Evolutionary conservation across 192 early-diverging fungal genomes (phyloP).

Genomic region (Mortierella alpina): DNA sequence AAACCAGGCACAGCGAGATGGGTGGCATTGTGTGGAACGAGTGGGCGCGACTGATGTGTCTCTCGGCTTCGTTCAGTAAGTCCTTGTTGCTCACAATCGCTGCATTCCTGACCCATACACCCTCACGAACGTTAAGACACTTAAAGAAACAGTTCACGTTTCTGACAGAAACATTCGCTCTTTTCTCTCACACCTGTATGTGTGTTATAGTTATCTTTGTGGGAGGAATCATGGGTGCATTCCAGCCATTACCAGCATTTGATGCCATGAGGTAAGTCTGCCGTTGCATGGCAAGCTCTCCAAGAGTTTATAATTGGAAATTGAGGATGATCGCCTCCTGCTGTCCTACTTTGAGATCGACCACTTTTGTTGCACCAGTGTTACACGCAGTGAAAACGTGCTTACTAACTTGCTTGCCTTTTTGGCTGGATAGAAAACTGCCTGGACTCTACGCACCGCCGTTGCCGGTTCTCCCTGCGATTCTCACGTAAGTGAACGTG

Average conservation of each 20-base stretch:
- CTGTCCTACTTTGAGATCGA: background rate
- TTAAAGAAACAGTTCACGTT: background rate
- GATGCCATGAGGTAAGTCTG: constrained; percentile 31
- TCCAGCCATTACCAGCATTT: constrained; percentile 43
- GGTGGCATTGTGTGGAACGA: constrained; percentile 52
- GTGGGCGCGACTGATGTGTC: constrained; percentile 48
- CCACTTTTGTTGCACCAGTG: background rate
- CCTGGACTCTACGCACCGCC: constrained; percentile 17
- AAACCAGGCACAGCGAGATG: constrained; percentile 6
- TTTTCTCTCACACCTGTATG: background rate
- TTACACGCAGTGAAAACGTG: constrained; percentile 24
- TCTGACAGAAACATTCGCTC: background rate
- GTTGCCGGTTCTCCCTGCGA: constrained; percentile 30
- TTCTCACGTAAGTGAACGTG: constrained; percentile 29
- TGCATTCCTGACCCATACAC: background rate
- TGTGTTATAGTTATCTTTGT: constrained; percentile 36
- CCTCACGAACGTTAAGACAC: background rate
- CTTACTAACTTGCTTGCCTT: background rate
- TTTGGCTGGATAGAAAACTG: constrained; percentile 21
- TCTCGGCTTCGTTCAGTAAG: constrained; percentile 36
- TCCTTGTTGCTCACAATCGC: background rate
- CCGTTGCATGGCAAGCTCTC: background rate
- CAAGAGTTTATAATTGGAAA: background rate
- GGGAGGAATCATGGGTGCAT: constrained; percentile 33
- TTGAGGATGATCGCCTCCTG: background rate